Evolutionary conservation across 495 filamentous ascomycete genomes (phyloP).

Genomic region (Neurospora africana): DNA sequence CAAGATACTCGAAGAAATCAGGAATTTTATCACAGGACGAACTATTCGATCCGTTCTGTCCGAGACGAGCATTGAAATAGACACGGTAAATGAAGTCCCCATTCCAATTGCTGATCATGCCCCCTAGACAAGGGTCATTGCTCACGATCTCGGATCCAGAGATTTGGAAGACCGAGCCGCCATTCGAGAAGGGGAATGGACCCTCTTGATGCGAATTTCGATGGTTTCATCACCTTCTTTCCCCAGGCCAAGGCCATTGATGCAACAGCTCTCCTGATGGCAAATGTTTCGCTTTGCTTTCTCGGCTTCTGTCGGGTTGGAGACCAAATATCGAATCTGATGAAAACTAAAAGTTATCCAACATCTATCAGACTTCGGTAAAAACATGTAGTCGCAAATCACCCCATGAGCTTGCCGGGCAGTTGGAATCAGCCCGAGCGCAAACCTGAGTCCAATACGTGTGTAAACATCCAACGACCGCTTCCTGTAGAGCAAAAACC

Average conservation of each 20-base stretch:
- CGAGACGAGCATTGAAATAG: not conserved
- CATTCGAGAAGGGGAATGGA: not conserved
- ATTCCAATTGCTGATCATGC: not conserved
- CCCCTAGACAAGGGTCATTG: not conserved
- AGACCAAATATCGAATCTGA: not conserved
- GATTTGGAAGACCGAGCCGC: not conserved
- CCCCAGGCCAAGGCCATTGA: not conserved
- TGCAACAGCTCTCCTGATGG: not conserved
- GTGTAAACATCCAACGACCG: not conserved
- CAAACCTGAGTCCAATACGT: not conserved
- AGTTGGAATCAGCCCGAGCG: not conserved
- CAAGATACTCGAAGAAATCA: not conserved
- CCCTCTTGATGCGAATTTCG: not conserved
- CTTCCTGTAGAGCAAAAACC: not conserved
- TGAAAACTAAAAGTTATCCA: not conserved
- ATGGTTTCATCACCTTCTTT: not conserved
- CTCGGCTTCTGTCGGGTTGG: not conserved
- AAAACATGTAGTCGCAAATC: not conserved
- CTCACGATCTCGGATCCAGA: not conserved
- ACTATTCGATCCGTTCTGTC: not conserved
- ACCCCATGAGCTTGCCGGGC: too few species aligned
- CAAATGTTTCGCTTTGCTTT: not conserved
- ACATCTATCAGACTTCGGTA: not conserved
- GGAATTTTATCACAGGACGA: not conserved
- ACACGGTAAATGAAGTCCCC: not conserved